A percentile compares a stretch with the other conserved stretches of the same genome.
Conservation (phyloP, 305 asterid species). For the Rubia balearica region DNA sequence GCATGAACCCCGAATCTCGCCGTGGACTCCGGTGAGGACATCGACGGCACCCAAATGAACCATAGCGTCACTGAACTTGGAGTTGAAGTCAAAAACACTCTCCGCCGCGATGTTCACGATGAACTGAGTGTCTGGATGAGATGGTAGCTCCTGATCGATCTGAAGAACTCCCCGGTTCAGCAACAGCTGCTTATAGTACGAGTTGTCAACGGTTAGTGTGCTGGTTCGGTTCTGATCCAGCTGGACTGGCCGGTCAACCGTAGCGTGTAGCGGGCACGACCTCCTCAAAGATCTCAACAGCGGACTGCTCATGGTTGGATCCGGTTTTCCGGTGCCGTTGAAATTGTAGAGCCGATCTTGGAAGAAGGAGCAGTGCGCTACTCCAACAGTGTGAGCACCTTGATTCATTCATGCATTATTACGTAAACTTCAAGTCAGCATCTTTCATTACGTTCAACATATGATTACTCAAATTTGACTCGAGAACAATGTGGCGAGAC, state of each 20-base stretch:
- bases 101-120: not conserved
- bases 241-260: not conserved
- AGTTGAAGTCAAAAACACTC: not conserved
- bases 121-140: not conserved
- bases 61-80: conserved; percentile 10
- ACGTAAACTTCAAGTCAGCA: too few species aligned
- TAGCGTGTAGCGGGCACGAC: not conserved
- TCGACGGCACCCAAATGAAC: conserved; percentile 14
- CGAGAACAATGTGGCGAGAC: not conserved
- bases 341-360: conserved; percentile 46
- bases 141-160: conserved; percentile 12
- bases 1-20: conserved; percentile 6
- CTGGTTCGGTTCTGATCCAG: conserved; percentile 11
- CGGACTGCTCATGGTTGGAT: conserved; percentile 34
- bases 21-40: conserved; percentile 12
- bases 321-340: conserved; percentile 43
- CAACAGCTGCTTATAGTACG: conserved; percentile 1
- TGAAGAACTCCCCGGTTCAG: conserved; percentile 5
- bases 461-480: too few species aligned
- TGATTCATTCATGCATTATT: not conserved
- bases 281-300: not conserved
- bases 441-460: too few species aligned
- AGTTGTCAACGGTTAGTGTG: conserved; percentile 20
- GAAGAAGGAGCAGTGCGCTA: conserved; percentile 57
- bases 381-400: conserved; percentile 71